Percentiles rank a stretch among this genome's conserved stretches.
Conservation (phyloP, 1,284 basidiomycete species). For the Sporisorium sorghi region DNA sequence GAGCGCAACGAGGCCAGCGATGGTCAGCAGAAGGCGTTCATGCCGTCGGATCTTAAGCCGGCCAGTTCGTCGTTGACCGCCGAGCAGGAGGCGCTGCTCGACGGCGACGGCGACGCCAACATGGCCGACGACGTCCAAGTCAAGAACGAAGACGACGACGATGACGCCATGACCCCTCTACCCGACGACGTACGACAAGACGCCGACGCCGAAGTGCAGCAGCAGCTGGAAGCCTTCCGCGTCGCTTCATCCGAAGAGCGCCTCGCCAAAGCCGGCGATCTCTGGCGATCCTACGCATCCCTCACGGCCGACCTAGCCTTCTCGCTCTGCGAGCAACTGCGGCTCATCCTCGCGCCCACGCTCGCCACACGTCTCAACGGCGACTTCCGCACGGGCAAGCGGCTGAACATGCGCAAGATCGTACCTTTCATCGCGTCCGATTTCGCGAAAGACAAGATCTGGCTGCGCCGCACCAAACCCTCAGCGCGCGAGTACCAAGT, state of each 20-base stretch:
- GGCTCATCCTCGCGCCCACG: conserved; percentile 95
- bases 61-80: conserved; percentile 18
- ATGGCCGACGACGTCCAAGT: conserved; percentile 73
- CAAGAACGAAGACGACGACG: conserved; percentile 70
- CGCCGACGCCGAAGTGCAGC: conserved; percentile 62
- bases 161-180: conserved; percentile 55
- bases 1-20: conserved; percentile 61
- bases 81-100: conserved; percentile 39
- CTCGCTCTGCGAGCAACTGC: conserved; percentile 83
- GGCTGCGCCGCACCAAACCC: conserved; percentile 93
- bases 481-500: conserved; percentile 96
- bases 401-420: conserved; percentile 99
- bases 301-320: conserved; percentile 92
- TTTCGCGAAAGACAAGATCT: conserved; percentile 99
- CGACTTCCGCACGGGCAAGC: conserved; percentile 97
- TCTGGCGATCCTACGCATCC: conserved; percentile 91
- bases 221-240: conserved; percentile 72
- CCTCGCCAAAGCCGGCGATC: conserved; percentile 76
- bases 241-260: conserved; percentile 75
- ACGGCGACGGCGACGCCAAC: conserved; percentile 42
- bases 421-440: conserved; percentile 98
- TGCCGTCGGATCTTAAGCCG: conserved; percentile 57
- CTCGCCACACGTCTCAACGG: conserved; percentile 93
- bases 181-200: conserved; percentile 56
- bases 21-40: conserved; percentile 57